Base-by-base conservation (phyloP, 2,329 filamentous ascomycete genomes). In the Colletotrichum scovillei region DNA sequence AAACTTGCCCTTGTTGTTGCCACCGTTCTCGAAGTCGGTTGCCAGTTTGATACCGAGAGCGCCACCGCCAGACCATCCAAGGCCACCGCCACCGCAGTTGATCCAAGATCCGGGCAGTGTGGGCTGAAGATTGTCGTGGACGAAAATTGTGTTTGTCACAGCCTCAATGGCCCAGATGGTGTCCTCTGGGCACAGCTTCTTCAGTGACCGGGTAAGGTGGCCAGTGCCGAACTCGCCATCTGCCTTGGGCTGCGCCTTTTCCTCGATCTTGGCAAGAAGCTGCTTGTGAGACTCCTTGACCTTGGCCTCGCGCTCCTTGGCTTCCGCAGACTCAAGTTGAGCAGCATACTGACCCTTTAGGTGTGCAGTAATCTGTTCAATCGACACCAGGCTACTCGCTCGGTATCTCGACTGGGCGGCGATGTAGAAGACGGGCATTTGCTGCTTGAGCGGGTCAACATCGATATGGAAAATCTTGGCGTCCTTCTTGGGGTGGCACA, bases 131-230 rank as follows among this genome's bases (percentile, higher is more conserved):
- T 95, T 93, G 76, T 97, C 93, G 30, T 90, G 87, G 0, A 95
- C 91, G 32, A 91, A 88, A 0, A 81, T 81, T 0, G 92, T 91
- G 71, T 93, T 91, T 0, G 94, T 97, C 0, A 97, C 94, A 0
- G 94, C 91, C 82, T 97, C 94, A 56, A 97, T 86, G 3, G 91
- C 92, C 84, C 90, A 96, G 73, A 96, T 93, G 0, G 93, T 93
- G 76, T 85, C 85, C 11, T 82, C 79, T 1, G 84, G 81, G 28
- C 82, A 84, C 0, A 82, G 64, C 7, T 78, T 75, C 19, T 77
- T 77, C 5, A 85, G 78, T 19, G 75, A 78, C 52, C 78, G 72
- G 74, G 79, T 81, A 6, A 85, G 77, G 58, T 84, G 75, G 0
- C 82, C 87, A 0, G 88, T 87, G 14, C 87, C 73, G 28, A 74